These are phyloP conservation scores for Evansstolkia leycettana DNA, from an alignment of 495 filamentous ascomycete species.

Conservation along the genomic window DNA sequence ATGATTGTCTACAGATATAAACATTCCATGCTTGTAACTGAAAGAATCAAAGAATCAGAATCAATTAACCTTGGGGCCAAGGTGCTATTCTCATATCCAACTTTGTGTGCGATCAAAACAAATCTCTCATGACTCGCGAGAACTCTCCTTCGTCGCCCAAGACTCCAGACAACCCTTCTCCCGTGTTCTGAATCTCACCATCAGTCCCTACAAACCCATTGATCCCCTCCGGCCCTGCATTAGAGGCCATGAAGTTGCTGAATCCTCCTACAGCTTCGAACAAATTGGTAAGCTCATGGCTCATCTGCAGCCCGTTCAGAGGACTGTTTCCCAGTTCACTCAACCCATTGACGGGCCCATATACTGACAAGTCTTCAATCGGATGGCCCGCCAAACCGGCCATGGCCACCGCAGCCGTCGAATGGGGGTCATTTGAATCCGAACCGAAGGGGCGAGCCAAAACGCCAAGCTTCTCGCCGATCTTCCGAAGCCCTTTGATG, in stretches of 20 bases:
- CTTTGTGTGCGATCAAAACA: conserved; percentile 41
- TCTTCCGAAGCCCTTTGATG: conserved; percentile 64
- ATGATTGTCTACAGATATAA: no score
- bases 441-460: conserved; percentile 29
- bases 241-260: conserved; percentile 29
- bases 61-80: neutral
- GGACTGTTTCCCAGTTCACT: conserved; percentile 47
- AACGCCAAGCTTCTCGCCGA: conserved; percentile 71
- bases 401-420: conserved; percentile 59
- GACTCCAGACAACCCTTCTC: conserved; percentile 33
- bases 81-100: neutral
- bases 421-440: conserved; percentile 43
- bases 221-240: conserved; percentile 23
- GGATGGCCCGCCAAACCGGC: conserved; percentile 60
- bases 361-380: conserved; percentile 46
- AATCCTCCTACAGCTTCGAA: conserved; percentile 60
- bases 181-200: conserved; percentile 33
- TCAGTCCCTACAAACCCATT: conserved; percentile 30
- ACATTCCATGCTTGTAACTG: neutral
- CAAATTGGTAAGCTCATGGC: conserved; percentile 49
- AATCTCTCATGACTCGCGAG: conserved; percentile 46
- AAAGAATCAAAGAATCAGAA: conserved; percentile 2
- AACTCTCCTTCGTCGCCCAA: conserved; percentile 54
- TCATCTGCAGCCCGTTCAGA: conserved; percentile 49
- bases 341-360: conserved; percentile 30